Evolutionary conservation across 306 rosid species (phyloP), one percentile per base, ranked within the genome.

Genomic region (Vachellia collinsii): DNA sequence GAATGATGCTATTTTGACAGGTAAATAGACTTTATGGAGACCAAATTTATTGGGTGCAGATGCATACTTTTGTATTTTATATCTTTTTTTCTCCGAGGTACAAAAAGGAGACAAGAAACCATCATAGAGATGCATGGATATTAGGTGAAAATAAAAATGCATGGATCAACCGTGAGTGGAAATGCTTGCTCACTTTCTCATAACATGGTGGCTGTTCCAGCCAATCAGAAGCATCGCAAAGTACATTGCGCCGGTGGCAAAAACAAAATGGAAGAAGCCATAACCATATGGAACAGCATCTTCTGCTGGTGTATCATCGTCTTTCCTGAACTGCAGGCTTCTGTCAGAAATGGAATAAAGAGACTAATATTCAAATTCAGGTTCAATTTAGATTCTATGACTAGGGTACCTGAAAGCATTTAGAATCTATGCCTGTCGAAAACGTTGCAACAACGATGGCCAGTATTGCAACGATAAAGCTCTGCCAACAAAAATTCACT

Each of bases 181-280:
- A 69, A 68, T 68, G 53, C 86, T 63, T 68, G 53, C 86, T 39
- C 89, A 93, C 99, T 85, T 90, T 86, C 75, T 87, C 88, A 96
- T 96, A 46, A 88, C 67, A 77, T 88, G 98, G 62, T 96, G 91
- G 80, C 92, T 83, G 74, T 92, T 90, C 99, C 99, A 96, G 79
- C 99, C 95, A 61, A 90, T 85, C 83, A 96, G 85, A 25, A 96
- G 89, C 99, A 96, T 96, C 8, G 98, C 99, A 69, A 96, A 96
- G 90, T 96, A 93, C 99, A 96, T 96, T 50, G 99, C 98, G 71
- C 99, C 99, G 0, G 97, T 92, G 46, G 99, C 97, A 48, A 96
- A 96, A 73, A 96, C 99, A 61, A 96, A 87, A 80, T 96, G 99
- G 84, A 96, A 96, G 91, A 96, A 96, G 25, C 99, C 99, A 80